Evolutionary conservation across 805 yeast genomes (phyloP), one percentile per base, ranked within the genome.

Genomic region (Ogataea paradorogensis): DNA sequence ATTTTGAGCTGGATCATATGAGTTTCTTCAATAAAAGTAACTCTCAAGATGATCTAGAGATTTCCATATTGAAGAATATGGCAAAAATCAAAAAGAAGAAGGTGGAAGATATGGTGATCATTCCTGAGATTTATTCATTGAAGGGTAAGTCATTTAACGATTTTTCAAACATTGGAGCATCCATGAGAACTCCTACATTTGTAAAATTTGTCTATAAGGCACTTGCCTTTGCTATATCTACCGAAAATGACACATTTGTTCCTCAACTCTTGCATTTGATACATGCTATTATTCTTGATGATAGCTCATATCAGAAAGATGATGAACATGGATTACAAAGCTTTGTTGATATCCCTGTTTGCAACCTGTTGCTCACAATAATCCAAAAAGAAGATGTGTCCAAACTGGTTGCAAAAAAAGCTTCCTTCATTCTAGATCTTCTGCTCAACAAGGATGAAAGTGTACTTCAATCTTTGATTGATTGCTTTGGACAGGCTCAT

Each of bases 211-310:
- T 82, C 5, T 76, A 71, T 51, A 80, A 80, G 50, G 57, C 78
- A n/a, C 61, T 84, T 11, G 76, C 74, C 36, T 67, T 68, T 27
- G 70, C 84, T 0, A 61, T 80, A 15, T 70, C 70, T 34, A 61
- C 66, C 1, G 67, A 69, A 1, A 74, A 77, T 38, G 83, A 80
- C 38, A 64, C 75, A 0, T 81, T 67, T 50, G 59, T 82, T 25
- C 74, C 78, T 13, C 78, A 76, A 30, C 52, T 81, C n/a, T 66
- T 85, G 27, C 93, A 84, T 56, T 66, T 85, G 35, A 47, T 82
- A 2, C 88, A 84, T 62, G 90, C 85, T 5, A 66, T 81, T 7
- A 53, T 84, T 14, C 35, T 62, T 14, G 66, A 55, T 46, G 53
- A 48, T 30, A 34, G 43, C 2, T 24, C 40, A 7, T 35, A 47